These are phyloP conservation scores for Gentiana straminea DNA, from an alignment of 257 asterid genomes.

Conservation along the genomic window DNA sequence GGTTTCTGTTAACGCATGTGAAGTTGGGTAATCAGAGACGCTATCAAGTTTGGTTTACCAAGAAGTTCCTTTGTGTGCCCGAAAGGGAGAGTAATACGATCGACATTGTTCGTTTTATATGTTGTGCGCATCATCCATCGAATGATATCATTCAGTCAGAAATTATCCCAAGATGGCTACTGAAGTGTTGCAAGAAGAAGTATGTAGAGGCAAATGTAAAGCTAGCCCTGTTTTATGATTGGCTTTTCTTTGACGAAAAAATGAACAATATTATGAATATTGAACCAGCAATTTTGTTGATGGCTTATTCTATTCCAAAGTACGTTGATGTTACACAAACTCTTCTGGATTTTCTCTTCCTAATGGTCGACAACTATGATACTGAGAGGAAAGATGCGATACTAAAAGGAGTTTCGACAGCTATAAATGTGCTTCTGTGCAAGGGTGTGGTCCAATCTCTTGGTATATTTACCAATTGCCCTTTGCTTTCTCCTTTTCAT, in stretches of 20 bases:
- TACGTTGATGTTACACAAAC: conserved; percentile 58
- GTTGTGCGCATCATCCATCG: conserved; percentile 69
- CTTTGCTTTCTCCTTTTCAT: conserved; percentile 43
- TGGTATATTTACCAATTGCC: conserved; percentile 41
- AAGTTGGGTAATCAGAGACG: conserved; percentile 59
- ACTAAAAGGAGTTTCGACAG: conserved; percentile 36
- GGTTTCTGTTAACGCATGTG: conserved; percentile 63
- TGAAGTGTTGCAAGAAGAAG: conserved; percentile 34
- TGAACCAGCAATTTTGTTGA: conserved; percentile 67
- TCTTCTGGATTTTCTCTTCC: conserved; percentile 61
- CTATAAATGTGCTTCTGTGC: conserved; percentile 36
- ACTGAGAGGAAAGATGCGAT: conserved; percentile 53
- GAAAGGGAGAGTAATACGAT: conserved; percentile 37
- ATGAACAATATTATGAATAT: conserved; percentile 55
- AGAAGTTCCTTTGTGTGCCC: conserved; percentile 42
- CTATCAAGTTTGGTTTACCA: conserved; percentile 65
- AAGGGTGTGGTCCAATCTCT: conserved; percentile 51
- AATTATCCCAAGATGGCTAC: conserved; percentile 67
- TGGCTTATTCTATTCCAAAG: conserved; percentile 56
- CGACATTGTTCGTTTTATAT: conserved; percentile 70
- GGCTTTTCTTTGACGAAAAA: conserved; percentile 72
- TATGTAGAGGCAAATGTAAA: conserved; percentile 58
- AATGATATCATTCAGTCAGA: conserved; percentile 48
- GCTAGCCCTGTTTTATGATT: conserved; percentile 70
- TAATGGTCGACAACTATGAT: conserved; percentile 60